phyloP scores from a whole-genome alignment of 768 basidiomycete species.

The Boletus vinaceobasis region DNA sequence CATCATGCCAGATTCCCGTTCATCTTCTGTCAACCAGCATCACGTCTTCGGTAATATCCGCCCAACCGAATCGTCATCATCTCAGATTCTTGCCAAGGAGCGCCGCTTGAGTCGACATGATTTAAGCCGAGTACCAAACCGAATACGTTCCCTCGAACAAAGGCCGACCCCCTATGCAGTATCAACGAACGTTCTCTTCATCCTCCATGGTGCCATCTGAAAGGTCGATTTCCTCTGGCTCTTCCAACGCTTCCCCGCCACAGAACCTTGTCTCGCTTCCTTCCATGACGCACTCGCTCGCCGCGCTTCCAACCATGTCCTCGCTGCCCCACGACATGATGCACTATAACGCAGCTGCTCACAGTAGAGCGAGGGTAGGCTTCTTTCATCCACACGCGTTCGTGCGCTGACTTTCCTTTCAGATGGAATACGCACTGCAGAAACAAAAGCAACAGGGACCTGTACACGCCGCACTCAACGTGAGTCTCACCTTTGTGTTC shows the following conservation, averaged over 20 bases:
- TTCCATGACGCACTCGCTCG: conserved; percentile 33
- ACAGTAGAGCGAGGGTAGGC: conserved; percentile 31
- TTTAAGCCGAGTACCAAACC: conserved; percentile 20
- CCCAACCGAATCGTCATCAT: conserved; percentile 20
- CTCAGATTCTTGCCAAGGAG: conserved; percentile 16
- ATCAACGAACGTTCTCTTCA: conserved; percentile 28
- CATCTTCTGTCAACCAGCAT: conserved; percentile 26
- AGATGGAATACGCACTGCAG: conserved; percentile 33
- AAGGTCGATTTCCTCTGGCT: conserved; percentile 32
- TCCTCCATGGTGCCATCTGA: conserved; percentile 34
- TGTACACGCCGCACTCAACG: conserved; percentile 23
- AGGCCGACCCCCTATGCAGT: conserved; percentile 26
- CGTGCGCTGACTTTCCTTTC: conserved; percentile 7
- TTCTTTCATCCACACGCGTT: not conserved
- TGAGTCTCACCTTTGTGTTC: conserved; percentile 8
- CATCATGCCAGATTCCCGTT: conserved; percentile 35
- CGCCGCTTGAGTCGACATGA: conserved; percentile 25
- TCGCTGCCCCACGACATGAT: conserved; percentile 30
- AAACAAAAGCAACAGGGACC: conserved; percentile 30
- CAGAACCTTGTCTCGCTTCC: conserved; percentile 28
- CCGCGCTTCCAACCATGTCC: conserved; percentile 30
- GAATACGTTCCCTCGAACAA: conserved; percentile 10
- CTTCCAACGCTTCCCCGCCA: conserved; percentile 31
- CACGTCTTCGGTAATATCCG: conserved; percentile 37
- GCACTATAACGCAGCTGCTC: conserved; percentile 27